Base-by-base conservation (phyloP, 108 stramenopile species). In the Fistulifera pelliculosa region DNA sequence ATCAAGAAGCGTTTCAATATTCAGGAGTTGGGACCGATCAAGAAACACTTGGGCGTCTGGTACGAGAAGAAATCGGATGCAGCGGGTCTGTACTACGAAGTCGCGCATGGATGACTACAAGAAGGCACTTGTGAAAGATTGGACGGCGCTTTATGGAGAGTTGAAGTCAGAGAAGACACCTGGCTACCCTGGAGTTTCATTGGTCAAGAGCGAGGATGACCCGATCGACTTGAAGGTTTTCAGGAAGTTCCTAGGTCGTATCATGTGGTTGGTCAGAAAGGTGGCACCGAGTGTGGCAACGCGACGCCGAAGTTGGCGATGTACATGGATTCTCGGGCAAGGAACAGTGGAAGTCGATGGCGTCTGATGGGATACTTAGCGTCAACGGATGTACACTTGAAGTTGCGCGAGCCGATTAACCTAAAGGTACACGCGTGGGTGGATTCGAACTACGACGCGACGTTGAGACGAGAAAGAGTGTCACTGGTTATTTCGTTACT, bases 391-490 rank as follows among this genome's bases (percentile, higher is more conserved):
- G 14, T 31, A 18, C 50, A 13, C 19, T 52, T 53, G 26, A 53
- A 60, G 51, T 39, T 60, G 38, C 25, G 51, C 2, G 18, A 19
- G n/a, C 52, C 60, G 15, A 12, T 53, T 17, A 26, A 55, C 17
- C 19, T 62, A 17, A 54, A 28, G 16, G n/a, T 40, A 28, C 3
- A 25, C 10, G 25, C 15, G 6, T 51, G 22, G n/a, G 26, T 22
- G n/a, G 64, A 65, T 27, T 38, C 25, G 13, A 51, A 65, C 38
- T 65, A 40, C 12, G 64, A 57, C 8, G 38, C 56, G 38, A 42
- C 28, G 24, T 54, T 5, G 55, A 64, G 7, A 38, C 23, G 12
- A 22, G 64, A 18, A 38, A 21, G 18, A 65, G 57, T 38, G 62
- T 64, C 2, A 35, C 54, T 23, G 62, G 62, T 45, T 64, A 27